Conservation (phyloP, 345 rosid genomes). For the Isatis tinctoria region DNA sequence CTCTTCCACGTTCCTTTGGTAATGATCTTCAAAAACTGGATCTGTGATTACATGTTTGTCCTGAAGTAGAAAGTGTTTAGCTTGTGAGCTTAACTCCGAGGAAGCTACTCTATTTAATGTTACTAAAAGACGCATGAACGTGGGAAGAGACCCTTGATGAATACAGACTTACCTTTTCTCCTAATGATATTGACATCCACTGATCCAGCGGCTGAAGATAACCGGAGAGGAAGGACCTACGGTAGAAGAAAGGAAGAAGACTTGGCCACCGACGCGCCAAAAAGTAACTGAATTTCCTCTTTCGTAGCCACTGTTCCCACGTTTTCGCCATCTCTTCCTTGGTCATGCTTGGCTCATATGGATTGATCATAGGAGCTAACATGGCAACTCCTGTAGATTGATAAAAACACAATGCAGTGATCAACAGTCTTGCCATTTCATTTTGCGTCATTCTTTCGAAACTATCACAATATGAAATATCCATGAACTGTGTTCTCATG, state of each 20-base stretch:
- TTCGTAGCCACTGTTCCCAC: constrained; percentile 61
- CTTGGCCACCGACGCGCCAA: constrained; percentile 68
- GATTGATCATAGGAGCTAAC: constrained; percentile 72
- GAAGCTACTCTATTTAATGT: constrained; percentile 4
- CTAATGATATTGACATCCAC: constrained; percentile 70
- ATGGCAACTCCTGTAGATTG: constrained; percentile 70
- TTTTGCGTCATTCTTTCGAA: neutral
- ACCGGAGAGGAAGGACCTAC: constrained; percentile 72
- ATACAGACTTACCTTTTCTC: constrained; percentile 52
- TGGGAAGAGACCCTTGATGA: neutral
- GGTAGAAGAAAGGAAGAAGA: constrained; percentile 57
- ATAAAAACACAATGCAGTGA: constrained; percentile 3
- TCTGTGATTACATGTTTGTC: constrained; percentile 57
- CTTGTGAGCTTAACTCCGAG: neutral
- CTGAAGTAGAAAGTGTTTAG: constrained; percentile 37
- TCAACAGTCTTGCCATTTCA: neutral
- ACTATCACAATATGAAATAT: neutral
- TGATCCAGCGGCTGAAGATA: constrained; percentile 61
- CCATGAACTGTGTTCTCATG: neutral
- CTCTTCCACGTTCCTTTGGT: constrained; percentile 93
- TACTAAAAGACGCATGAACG: neutral
- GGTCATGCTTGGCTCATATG: constrained; percentile 75
- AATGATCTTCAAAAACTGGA: constrained; percentile 59
- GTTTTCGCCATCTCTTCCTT: constrained; percentile 69
- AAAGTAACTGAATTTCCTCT: constrained; percentile 61